phyloP scores from a whole-genome alignment of 164 flowering plant genomes.

The Chloranthus sessilifolius region DNA sequence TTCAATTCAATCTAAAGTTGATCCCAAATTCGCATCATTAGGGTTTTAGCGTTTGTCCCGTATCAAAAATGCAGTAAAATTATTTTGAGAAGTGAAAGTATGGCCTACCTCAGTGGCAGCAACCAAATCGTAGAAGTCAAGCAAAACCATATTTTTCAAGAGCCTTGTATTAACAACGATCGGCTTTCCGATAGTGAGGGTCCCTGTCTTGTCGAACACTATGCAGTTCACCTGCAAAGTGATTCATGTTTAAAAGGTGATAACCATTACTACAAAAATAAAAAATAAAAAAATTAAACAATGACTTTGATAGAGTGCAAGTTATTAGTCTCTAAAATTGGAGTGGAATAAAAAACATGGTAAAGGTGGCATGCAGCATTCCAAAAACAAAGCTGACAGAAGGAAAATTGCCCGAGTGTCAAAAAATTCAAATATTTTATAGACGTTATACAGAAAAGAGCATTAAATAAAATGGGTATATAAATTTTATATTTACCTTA shows the following conservation, averaged over 20 bases:
- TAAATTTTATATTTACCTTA: slow-evolving; percentile 41
- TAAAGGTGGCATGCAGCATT: no score
- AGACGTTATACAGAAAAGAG: no score
- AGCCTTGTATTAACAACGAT: slow-evolving; percentile 66
- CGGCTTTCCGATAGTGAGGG: slow-evolving; percentile 87
- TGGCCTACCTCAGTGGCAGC: slow-evolving; percentile 75
- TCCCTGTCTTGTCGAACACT: slow-evolving; percentile 94
- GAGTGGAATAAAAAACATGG: not conserved
- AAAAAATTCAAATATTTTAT: no score
- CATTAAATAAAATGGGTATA: not conserved
- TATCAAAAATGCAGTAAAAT: no score
- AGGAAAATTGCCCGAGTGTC: not conserved
- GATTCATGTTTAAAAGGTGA: not conserved
- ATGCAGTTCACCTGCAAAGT: slow-evolving; percentile 66
- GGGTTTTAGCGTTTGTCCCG: no score
- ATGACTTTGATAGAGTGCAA: no score
- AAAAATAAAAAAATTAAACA: no score
- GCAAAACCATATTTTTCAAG: slow-evolving; percentile 47
- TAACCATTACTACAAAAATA: not conserved
- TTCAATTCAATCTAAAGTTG: no score
- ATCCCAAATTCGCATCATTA: no score
- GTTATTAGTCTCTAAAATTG: no score
- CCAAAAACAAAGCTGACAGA: no score
- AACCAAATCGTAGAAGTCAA: slow-evolving; percentile 63
- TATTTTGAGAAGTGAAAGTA: not conserved